These are phyloP conservation scores for Linum tenue DNA, from an alignment of 345 rosid genomes.

Conservation along the genomic window DNA sequence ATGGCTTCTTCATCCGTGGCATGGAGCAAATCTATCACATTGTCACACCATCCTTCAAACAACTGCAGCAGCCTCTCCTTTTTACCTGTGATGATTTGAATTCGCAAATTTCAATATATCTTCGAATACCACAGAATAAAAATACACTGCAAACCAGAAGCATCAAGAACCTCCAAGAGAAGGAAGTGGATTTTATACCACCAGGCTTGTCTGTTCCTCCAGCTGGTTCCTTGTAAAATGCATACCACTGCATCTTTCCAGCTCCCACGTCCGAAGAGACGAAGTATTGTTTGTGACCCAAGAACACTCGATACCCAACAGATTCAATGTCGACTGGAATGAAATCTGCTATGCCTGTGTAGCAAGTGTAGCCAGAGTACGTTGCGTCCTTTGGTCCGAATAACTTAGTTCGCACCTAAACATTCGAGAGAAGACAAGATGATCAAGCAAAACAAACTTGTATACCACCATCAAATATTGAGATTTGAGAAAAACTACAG, in stretches of 20 bases:
- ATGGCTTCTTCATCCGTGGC: conserved; percentile 77
- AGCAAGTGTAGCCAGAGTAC: conserved; percentile 88
- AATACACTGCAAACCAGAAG: too few species aligned
- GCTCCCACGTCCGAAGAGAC: conserved; percentile 95
- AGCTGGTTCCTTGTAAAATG: conserved; percentile 70
- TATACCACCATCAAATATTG: too few species aligned
- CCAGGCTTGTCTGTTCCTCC: conserved; percentile 62
- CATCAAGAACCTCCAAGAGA: too few species aligned
- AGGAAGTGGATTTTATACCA: conserved; percentile 28
- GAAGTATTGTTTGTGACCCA: conserved; percentile 94
- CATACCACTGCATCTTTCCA: conserved; percentile 99
- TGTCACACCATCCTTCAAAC: conserved; percentile 91
- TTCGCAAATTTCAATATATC: too few species aligned
- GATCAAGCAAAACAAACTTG: too few species aligned
- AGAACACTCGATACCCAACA: conserved; percentile 91
- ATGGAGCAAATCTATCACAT: conserved; percentile 62
- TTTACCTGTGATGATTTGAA: conserved; percentile 36
- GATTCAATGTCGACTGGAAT: conserved; percentile 84
- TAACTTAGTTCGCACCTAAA: conserved; percentile 69
- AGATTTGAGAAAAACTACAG: too few species aligned
- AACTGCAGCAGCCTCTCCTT: conserved; percentile 73
- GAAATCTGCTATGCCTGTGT: conserved; percentile 90
- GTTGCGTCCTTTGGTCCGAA: conserved; percentile 65
- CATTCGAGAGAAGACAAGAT: background rate
- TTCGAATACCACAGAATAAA: too few species aligned